phyloP scores from a whole-genome alignment of 2,329 filamentous ascomycete genomes.

The Trichoderma oligosporum region DNA sequence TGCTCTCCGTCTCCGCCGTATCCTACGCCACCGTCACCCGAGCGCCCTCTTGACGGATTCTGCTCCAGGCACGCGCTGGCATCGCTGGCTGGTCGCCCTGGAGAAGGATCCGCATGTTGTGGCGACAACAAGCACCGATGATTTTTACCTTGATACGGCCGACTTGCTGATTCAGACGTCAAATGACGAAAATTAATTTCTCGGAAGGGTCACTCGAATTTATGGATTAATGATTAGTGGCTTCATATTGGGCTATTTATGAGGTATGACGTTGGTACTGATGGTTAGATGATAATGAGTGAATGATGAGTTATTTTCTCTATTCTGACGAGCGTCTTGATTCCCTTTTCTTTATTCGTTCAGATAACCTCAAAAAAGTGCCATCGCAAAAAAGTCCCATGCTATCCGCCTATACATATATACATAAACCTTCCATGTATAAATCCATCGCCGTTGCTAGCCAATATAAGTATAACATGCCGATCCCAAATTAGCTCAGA shows the following conservation, averaged over 20 bases:
- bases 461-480: not conserved
- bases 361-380: not conserved
- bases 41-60: slow-evolving; percentile 57
- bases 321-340: no score
- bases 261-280: not conserved
- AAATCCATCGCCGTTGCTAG: not conserved
- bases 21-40: slow-evolving; percentile 56
- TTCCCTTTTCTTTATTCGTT: not conserved
- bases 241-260: not conserved
- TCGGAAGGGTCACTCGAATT: no score
- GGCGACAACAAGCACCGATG: slow-evolving; percentile 63
- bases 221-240: no score
- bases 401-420: not conserved
- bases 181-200: not conserved
- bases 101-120: slow-evolving; percentile 60
- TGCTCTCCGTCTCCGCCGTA: slow-evolving; percentile 63
- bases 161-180: slow-evolving; percentile 43
- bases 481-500: not conserved
- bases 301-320: not conserved
- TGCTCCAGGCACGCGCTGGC: slow-evolving; percentile 61
- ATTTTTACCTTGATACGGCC: slow-evolving; percentile 52
- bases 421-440: no score
- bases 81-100: slow-evolving; percentile 66
- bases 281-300: not conserved
- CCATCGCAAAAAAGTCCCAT: not conserved